These are phyloP conservation scores for Lojkania enalia DNA, from an alignment of 2,329 filamentous ascomycete genomes.

Conservation along the genomic window DNA sequence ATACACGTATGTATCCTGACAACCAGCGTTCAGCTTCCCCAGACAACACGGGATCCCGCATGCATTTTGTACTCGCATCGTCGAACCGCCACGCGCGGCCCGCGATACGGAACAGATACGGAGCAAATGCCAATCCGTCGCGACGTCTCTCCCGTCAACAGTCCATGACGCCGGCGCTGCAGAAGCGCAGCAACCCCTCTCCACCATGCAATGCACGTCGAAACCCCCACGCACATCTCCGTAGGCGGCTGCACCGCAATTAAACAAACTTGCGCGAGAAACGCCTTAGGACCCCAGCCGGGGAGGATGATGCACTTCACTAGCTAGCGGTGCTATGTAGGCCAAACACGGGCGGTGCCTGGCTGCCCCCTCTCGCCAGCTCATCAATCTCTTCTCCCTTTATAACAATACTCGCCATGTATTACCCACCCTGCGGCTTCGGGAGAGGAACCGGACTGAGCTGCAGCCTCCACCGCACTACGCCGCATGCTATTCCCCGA, in stretches of 20 bases:
- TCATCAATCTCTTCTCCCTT: slow-evolving; percentile 23
- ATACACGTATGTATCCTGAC: background rate
- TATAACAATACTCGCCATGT: slow-evolving; percentile 15
- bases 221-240: slow-evolving; percentile 19
- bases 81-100: too few species aligned
- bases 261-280: slow-evolving; percentile 29
- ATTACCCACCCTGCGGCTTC: slow-evolving; percentile 10
- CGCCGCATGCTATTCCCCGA: background rate
- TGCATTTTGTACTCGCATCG: slow-evolving; percentile 4
- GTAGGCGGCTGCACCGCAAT: slow-evolving; percentile 18
- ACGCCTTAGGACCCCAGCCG: slow-evolving; percentile 14
- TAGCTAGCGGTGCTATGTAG: background rate
- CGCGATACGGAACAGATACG: too few species aligned
- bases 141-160: background rate
- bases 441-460: slow-evolving; percentile 10
- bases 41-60: slow-evolving; percentile 22
- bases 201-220: slow-evolving; percentile 10
- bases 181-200: slow-evolving; percentile 11
- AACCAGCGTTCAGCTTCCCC: too few species aligned
- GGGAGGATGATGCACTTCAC: slow-evolving; percentile 1
- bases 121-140: background rate
- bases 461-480: background rate
- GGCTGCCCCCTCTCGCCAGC: slow-evolving; percentile 29
- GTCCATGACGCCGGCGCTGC: slow-evolving; percentile 7
- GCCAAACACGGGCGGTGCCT: background rate